phyloP scores from a whole-genome alignment of 257 asterid genomes.

The Nicotiana otophora region DNA sequence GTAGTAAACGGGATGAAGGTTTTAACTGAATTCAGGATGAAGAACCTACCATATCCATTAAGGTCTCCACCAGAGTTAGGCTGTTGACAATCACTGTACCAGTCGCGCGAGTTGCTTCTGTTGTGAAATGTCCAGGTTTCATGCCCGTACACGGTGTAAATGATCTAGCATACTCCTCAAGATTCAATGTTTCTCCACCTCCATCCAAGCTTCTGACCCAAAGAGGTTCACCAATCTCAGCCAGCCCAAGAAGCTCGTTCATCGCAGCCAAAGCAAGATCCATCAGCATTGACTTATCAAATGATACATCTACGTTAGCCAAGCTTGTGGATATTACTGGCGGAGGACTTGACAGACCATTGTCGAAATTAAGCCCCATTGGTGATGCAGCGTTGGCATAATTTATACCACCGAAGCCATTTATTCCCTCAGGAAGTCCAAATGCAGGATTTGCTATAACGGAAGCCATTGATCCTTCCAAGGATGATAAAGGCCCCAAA shows the following conservation, averaged over 20 bases:
- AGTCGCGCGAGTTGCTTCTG: slow-evolving; percentile 66
- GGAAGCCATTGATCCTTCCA: slow-evolving; percentile 17
- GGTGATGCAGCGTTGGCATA: slow-evolving; percentile 29
- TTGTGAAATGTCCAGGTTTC: slow-evolving; percentile 39
- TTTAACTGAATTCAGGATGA: not conserved
- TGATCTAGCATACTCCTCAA: slow-evolving; percentile 52
- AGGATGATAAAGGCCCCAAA: slow-evolving; percentile 31
- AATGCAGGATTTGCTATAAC: slow-evolving; percentile 24
- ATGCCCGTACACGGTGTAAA: slow-evolving; percentile 50
- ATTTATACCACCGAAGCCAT: slow-evolving; percentile 29
- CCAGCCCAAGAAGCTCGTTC: slow-evolving; percentile 58
- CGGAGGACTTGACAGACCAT: slow-evolving; percentile 22
- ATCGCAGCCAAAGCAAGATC: slow-evolving; percentile 57
- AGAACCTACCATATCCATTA: slow-evolving; percentile 63
- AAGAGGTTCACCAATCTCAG: slow-evolving; percentile 50
- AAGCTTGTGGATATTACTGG: slow-evolving; percentile 19
- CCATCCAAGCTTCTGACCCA: slow-evolving; percentile 54
- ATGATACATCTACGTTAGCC: slow-evolving; percentile 25
- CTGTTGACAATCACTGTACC: slow-evolving; percentile 38
- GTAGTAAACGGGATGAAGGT: not conserved
- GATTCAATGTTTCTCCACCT: slow-evolving; percentile 42
- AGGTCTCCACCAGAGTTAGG: slow-evolving; percentile 41
- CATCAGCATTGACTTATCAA: slow-evolving; percentile 40
- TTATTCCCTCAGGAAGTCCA: slow-evolving; percentile 48
- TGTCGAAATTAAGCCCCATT: slow-evolving; percentile 38